Evolutionary conservation across 805 yeast genomes (phyloP).

Genomic region (Ogataea naganishii): DNA sequence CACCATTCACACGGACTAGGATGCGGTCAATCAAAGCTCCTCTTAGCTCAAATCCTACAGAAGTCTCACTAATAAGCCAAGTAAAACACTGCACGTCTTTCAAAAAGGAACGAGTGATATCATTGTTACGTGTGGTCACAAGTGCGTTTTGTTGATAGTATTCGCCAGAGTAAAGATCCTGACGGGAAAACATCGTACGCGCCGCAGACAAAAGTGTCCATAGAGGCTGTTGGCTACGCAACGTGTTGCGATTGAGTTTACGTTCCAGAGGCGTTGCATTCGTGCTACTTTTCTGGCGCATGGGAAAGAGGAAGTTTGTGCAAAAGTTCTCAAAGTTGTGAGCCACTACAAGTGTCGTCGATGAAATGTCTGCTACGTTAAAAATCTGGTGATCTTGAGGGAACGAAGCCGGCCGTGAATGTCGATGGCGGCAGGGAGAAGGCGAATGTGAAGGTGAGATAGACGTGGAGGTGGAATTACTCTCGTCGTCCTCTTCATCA

Average conservation of each 20-base stretch:
- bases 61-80: conserved; percentile 42
- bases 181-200: conserved; percentile 37
- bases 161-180: conserved; percentile 35
- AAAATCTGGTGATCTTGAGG: conserved; percentile 22
- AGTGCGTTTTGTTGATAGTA: conserved; percentile 26
- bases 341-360: conserved; percentile 26
- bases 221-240: conserved; percentile 33
- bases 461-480: background rate
- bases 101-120: conserved; percentile 14
- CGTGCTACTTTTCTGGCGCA: conserved; percentile 7
- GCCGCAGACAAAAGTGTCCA: conserved; percentile 47
- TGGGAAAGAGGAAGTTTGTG: conserved; percentile 19
- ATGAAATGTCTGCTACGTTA: conserved; percentile 25
- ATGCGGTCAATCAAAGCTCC: conserved; percentile 34
- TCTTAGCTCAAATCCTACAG: conserved; percentile 41
- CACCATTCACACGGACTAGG: conserved; percentile 50
- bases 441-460: background rate
- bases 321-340: conserved; percentile 31
- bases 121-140: conserved; percentile 25
- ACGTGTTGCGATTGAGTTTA: conserved; percentile 11
- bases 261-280: conserved; percentile 11
- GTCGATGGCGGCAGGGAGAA: too few species aligned
- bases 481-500: background rate
- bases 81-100: conserved; percentile 29
- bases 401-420: conserved; percentile 25